Evolutionary conservation across 2,329 filamentous ascomycete genomes (phyloP), one percentile per base, ranked within the genome.

Genomic region (Cylindrodendrum hubeiense): DNA sequence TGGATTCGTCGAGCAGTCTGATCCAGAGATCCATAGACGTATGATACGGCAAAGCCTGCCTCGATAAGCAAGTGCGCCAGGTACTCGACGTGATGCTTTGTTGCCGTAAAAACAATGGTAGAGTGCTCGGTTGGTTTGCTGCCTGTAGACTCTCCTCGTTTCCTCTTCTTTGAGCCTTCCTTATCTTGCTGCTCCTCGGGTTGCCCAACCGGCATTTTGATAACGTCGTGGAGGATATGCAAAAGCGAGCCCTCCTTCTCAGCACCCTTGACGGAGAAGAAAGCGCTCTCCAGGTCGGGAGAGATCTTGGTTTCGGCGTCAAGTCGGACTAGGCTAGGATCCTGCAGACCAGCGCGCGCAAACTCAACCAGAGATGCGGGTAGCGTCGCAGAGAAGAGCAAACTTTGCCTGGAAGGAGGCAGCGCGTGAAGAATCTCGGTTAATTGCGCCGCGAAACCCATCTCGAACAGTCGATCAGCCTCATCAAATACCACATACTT

Each of bases 1-100:
- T 99, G 94, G 24, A 94, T 92, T 77, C 95, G 94, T 78, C 96
- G 91, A 33, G 96, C 96, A 5, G 92, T 95, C 77, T 99, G 96
- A 74, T 99, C 97, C 13, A 99, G 85, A 1, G 95, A 93, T 74
- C 96, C 96, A 77, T 99, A 99, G 15, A 94, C 94, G 77, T 97
- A 96, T 4, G 96, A 98, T 0, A 96, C 93, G 2, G 95, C 90
- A 77, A 95, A 99, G 2, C 95, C 95, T 17, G 92, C 90, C 56
- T 91, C 84, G 26, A 87, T 86, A n/a, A 99, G 85, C n/a, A 99
- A 81, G 46, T 89, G 88, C 41, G 93, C 89, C 4, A 99, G 82
- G 76, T 98, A 99, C 74, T 99, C 97, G 56, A 99, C 96, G 76
- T 98, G 94, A 80, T 99, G 96, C 77, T 99, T 98, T 0, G 96